Evolutionary conservation across 2,329 filamentous ascomycete genomes (phyloP).

Genomic region (Ophiostoma triangulosporum): DNA sequence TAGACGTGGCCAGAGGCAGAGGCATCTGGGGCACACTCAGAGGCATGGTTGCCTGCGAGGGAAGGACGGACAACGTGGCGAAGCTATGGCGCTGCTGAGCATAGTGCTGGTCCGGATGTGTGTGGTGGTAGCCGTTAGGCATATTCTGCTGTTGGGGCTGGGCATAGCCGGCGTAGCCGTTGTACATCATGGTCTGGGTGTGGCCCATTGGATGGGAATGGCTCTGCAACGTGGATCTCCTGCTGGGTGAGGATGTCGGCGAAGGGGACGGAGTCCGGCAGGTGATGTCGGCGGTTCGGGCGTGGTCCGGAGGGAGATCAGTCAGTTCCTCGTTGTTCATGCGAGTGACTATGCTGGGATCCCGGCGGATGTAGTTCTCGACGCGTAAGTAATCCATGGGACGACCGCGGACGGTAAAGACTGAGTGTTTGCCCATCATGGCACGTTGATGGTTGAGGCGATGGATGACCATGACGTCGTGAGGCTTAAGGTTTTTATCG

Average conservation of each 20-base stretch:
- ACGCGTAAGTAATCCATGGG: constrained; percentile 18
- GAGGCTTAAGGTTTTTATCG: constrained; percentile 20
- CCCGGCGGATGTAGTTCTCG: constrained; percentile 19
- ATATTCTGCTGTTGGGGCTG: not conserved
- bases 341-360: constrained; percentile 13
- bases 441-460: constrained; percentile 17
- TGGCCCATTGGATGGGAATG: not conserved
- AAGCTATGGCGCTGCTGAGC: not conserved
- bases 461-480: constrained; percentile 18
- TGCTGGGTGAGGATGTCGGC: not conserved
- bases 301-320: constrained; percentile 12
- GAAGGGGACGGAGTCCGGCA: constrained; percentile 5
- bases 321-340: constrained; percentile 12
- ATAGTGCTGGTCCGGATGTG: not conserved
- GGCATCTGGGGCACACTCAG: not conserved
- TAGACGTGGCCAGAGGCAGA: not conserved
- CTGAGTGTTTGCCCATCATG: constrained; percentile 16
- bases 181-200: not conserved
- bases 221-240: not conserved
- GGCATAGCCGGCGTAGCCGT: not conserved
- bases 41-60: not conserved
- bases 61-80: not conserved
- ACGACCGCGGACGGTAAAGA: constrained; percentile 17
- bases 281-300: constrained; percentile 11
- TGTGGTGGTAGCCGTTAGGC: not conserved